Percentiles rank a stretch among this genome's conserved stretches.
phyloP scores from a whole-genome alignment of 768 basidiomycete genomes.

The Tulasnella calospora region DNA sequence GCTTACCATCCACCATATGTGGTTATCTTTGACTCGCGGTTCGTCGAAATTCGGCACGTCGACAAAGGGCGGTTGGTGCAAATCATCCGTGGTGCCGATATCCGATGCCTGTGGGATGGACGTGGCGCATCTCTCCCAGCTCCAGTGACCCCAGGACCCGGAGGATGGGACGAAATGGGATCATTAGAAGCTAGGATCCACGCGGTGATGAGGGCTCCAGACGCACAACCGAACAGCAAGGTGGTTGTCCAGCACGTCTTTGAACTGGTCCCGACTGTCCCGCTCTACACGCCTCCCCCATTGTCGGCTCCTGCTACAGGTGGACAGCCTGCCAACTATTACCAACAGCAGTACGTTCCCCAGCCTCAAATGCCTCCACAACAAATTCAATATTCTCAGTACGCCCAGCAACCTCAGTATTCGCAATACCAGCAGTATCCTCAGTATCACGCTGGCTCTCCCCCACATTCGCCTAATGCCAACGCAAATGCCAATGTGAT shows the following conservation, averaged over 20 bases:
- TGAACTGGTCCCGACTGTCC: slow-evolving; percentile 59
- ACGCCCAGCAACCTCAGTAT: background rate
- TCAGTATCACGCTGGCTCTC: slow-evolving; percentile 11
- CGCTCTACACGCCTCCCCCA: slow-evolving; percentile 44
- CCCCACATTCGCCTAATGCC: slow-evolving; percentile 10
- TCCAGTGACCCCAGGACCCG: slow-evolving; percentile 42
- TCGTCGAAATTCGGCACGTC: slow-evolving; percentile 86
- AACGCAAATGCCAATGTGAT: background rate
- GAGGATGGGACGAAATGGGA: slow-evolving; percentile 49
- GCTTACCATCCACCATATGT: slow-evolving; percentile 88
- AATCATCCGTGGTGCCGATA: slow-evolving; percentile 73
- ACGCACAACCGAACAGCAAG: slow-evolving; percentile 36
- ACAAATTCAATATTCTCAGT: background rate
- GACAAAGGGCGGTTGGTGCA: slow-evolving; percentile 74
- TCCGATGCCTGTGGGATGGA: slow-evolving; percentile 89
- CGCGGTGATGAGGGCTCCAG: slow-evolving; percentile 69
- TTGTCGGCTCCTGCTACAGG: background rate
- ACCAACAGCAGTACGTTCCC: background rate
- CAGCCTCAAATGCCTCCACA: background rate
- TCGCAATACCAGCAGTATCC: background rate
- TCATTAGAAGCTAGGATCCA: slow-evolving; percentile 79
- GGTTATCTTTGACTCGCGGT: slow-evolving; percentile 79
- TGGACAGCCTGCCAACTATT: background rate
- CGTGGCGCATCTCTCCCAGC: slow-evolving; percentile 43
- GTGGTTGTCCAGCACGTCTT: slow-evolving; percentile 32